Base-by-base conservation (phyloP, 768 basidiomycete species). In the Gautieria morchelliformis region DNA sequence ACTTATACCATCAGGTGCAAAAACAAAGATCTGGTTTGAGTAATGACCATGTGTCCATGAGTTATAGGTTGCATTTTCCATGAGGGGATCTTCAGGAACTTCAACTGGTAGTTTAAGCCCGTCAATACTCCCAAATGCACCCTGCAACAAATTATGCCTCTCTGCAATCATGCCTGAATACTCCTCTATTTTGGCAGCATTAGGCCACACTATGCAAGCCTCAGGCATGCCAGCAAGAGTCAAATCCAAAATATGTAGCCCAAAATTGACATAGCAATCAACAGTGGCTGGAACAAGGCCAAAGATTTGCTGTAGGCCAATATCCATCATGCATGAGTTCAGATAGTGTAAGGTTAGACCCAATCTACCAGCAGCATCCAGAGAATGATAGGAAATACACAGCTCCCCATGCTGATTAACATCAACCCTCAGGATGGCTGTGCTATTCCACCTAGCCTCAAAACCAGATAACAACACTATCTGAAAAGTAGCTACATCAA, bases 21-120 rank as follows among this genome's bases (percentile, higher is more conserved):
- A 78, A 0, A 66, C 72, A 53, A 77, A 44, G 0, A 77, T 72
- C 59, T 54, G 67, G 54, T 69, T 77, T 3, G 74, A 60, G 59
- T 66, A 75, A 58, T 78, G 75, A 4, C 69, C 68, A 27, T 67
- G 66, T 0, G 72, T 50, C 76, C 75, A 79, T 0, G 74, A 71
- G 66, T 76, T 77, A 59, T 70, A 78, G 10, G 72, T 77, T 7
- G 71, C 68, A 64, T 79, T 79, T 61, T 78, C 74, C 24, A 77
- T 66, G 2, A 74, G 71, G 1, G 62, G 58, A 63, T 78, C 72
- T 39, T 66, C 63, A 0, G 72, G 72, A 8, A 66, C 67, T 56
- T 75, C 67, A 0, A 70, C 67, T 2, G 67, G 64, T 15, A 78
- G 62, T 46, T 72, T 73, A 0, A 76, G 59, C 0, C 76, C 73